Base-by-base conservation (phyloP, 345 rosid genomes). In the Dovyalis caffra region DNA sequence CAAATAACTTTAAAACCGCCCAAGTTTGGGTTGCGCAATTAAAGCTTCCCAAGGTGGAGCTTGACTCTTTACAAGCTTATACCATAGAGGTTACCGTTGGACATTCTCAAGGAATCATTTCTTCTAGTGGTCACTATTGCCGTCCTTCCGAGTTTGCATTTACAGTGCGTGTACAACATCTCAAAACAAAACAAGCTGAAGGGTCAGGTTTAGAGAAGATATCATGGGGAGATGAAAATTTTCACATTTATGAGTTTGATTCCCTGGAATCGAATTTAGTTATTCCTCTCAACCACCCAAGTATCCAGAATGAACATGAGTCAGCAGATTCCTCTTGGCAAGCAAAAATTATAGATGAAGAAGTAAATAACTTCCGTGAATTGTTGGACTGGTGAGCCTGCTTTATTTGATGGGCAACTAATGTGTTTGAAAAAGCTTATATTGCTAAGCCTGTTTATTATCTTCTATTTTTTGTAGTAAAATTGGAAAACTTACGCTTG, bases 401-500 rank as follows among this genome's bases (percentile, higher is more conserved):
- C 74, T 71, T 34, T 68, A 51, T 76, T 70, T 67, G 37, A 29
- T 75, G 26, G 26, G 25, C 72, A 34, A 23, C 47, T 67, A 60
- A 71, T 51, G 67, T 45, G 64, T 68, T 21, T 80, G 66, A 64
- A 37, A 18, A 76, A 20, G 51, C 64, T 57, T 21, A 43, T 47
- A 47, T 51, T 69, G 12, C 29, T 71, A 35, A 71, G 49, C 68
- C 3, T 62, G 20, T 49, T 31, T 40, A 5, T 32, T 64, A 38
- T 14, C 75, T 73, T 15, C 31, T 40, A 34, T 74, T n/a, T 75
- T 69, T 74, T 84, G 83, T 75, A 92, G 97, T 82, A 95, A 95
- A 89, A 91, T 95, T 75, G 95, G 97, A 72, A 95, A 95, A 87
- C 93, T 95, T 80, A 89, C 92, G 11, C 90, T 92, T 77, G 99